Evolutionary conservation across 805 yeast genomes (phyloP), one percentile per base, ranked within the genome.

Genomic region (Zygosaccharomyces lentus): DNA sequence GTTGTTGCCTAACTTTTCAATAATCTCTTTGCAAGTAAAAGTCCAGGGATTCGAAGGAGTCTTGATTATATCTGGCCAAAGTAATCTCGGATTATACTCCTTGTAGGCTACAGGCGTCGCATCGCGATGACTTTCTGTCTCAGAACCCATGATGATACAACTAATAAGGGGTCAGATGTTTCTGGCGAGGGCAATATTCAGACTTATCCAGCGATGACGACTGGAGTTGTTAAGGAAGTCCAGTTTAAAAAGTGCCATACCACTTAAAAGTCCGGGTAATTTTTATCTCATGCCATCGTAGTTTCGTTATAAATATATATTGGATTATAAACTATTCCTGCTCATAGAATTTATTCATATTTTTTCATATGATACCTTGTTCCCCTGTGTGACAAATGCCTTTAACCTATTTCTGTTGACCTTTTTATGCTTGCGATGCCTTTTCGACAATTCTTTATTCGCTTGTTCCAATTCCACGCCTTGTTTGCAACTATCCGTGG

Each of bases 41-140:
- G 52, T 46, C 70, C 70, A 66, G 24, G 49, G 45, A 36, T 65
- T 66, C 13, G 43, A 47, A 13, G 69, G 69, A 10, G 57, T 53
- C 34, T 50, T 57, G 13, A 66, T 62, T 26, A 63, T 55, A 49
- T 65, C 67, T 2, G 70, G 70, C 70, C 70, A 66, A 19, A 63
- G 48, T 4, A 57, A 32, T 39, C 68, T 51, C 9, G 64, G 34
- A 43, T 65, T 66, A 45, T 61, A 60, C 34, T 44, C 48, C n/a
- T 40, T 40, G 9, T 15, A 13, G 13, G 43, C 12, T 2, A 37
- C 19, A 13, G 43, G n/a, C 15, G 43, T 9, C 16, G 13, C 24
- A 9, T 16, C 26, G 9, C 15, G 34, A 16, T 26, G 34, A 27
- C 23, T 17, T 26, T 12, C 26, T 10, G 34, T n/a, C 10, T 38